Percentiles rank a stretch among this genome's conserved stretches.
Conservation (phyloP, 169 alveolate genomes). For the Plasmodium fragile region DNA sequence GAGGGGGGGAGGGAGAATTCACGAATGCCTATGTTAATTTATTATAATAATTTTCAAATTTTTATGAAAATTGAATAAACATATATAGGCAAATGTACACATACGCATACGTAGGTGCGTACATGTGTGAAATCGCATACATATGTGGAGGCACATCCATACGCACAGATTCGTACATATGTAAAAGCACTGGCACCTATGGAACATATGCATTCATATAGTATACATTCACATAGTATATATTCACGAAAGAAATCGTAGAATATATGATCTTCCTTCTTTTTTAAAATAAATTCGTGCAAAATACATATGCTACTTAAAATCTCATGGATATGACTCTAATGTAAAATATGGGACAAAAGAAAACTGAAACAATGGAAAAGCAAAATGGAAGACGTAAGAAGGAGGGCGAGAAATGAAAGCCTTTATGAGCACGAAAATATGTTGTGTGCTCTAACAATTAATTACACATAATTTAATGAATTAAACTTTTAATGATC, state of each 20-base stretch:
- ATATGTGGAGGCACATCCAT: neutral
- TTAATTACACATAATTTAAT: constrained; percentile 21
- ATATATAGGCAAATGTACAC: neutral
- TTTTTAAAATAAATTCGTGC: neutral
- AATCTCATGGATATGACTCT: constrained; percentile 8
- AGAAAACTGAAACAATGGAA: constrained; percentile 21
- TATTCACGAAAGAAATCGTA: neutral
- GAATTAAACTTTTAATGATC: neutral
- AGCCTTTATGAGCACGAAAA: constrained; percentile 20
- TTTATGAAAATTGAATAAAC: constrained; percentile 1
- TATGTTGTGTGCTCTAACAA: neutral
- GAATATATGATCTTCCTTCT: neutral
- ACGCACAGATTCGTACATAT: neutral
- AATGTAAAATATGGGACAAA: neutral
- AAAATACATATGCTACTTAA: constrained; percentile 13
- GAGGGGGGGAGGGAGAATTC: neutral
- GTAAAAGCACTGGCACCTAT: neutral
- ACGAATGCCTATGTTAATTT: constrained; percentile 7
- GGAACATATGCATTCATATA: neutral
- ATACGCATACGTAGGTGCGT: neutral
- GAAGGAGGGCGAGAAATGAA: neutral
- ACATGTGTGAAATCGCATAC: neutral
- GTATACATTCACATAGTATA: constrained; percentile 4
- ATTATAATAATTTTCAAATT: constrained; percentile 13
- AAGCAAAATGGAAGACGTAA: neutral